A percentile compares a stretch with the other conserved stretches of the same genome.
Evolutionary conservation across 805 yeast species (phyloP).

Genomic region (Priceomyces castillae): DNA sequence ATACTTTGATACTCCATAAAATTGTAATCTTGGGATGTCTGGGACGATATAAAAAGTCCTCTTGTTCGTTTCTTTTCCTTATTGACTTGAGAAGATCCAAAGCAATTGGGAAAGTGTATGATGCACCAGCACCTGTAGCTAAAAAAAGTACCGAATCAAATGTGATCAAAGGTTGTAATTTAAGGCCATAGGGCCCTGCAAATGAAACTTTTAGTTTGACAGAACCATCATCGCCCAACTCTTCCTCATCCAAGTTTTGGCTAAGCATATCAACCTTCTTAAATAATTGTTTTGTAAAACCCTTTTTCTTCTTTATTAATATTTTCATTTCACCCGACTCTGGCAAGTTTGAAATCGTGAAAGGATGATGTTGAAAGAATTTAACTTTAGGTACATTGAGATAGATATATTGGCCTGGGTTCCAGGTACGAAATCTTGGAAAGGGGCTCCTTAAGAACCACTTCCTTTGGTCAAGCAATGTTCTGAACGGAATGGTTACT

Average conservation of each 20-base stretch:
- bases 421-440: constrained; percentile 44
- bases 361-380: constrained; percentile 45
- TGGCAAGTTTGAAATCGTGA: constrained; percentile 42
- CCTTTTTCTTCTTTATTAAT: constrained; percentile 39
- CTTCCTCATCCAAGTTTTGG: constrained; percentile 2
- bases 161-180: constrained; percentile 36
- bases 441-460: constrained; percentile 28
- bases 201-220: constrained; percentile 34
- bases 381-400: constrained; percentile 40
- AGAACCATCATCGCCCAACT: background rate
- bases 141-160: constrained; percentile 42
- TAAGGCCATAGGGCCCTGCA: constrained; percentile 49
- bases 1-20: constrained; percentile 30
- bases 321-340: constrained; percentile 38
- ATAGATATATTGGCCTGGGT: constrained; percentile 47
- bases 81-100: constrained; percentile 35
- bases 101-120: constrained; percentile 46
- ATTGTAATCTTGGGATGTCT: constrained; percentile 22
- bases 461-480: constrained; percentile 14
- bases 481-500: constrained; percentile 30
- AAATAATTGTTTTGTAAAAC: constrained; percentile 41
- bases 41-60: constrained; percentile 37
- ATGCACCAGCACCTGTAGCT: constrained; percentile 46
- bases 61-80: constrained; percentile 19
- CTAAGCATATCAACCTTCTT: constrained; percentile 17